A percentile compares a stretch with the other conserved stretches of the same genome.
Evolutionary conservation across 139 green algal species (phyloP).

Genomic region (Chlorella sp.): DNA sequence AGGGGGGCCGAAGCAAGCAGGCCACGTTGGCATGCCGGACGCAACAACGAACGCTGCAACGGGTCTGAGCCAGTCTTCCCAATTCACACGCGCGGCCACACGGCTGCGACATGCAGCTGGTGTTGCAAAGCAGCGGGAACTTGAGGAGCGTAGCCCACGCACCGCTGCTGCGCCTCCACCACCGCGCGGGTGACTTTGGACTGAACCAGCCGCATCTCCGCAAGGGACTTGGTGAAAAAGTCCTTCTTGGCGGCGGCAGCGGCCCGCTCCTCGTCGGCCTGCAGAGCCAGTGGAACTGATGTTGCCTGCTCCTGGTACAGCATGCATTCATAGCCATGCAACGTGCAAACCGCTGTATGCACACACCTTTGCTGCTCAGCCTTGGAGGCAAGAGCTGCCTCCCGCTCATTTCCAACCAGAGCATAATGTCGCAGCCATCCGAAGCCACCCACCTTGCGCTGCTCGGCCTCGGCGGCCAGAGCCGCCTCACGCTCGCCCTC

Average conservation of each 20-base stretch:
- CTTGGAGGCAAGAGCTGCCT: too few relatives aligned
- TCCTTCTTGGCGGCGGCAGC: conserved; percentile 30
- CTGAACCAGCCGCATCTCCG: conserved; percentile 36
- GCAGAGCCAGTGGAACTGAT: not conserved
- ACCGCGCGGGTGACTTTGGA: conserved; percentile 39
- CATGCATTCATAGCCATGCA: not conserved
- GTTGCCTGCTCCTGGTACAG: not conserved
- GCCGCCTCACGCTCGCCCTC: conserved; percentile 46
- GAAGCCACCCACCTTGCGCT: conserved; percentile 16
- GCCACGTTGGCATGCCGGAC: too few relatives aligned
- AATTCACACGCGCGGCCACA: not conserved
- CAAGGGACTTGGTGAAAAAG: conserved; percentile 44
- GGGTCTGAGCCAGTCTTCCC: too few relatives aligned
- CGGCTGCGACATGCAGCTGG: not conserved
- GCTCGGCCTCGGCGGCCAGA: conserved; percentile 39
- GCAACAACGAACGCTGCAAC: too few relatives aligned
- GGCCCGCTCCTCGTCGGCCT: conserved; percentile 40
- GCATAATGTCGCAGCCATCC: not conserved
- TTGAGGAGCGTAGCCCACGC: not conserved
- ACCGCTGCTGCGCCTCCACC: conserved; percentile 50
- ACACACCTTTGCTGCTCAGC: too few relatives aligned
- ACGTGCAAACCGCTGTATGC: not conserved
- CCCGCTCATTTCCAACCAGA: not conserved
- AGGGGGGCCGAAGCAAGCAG: too few relatives aligned
- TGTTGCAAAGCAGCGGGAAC: not conserved